A percentile compares a stretch with the other conserved stretches of the same genome.
phyloP scores from a whole-genome alignment of 2,329 filamentous ascomycete genomes.

The Penicillium glabrum region DNA sequence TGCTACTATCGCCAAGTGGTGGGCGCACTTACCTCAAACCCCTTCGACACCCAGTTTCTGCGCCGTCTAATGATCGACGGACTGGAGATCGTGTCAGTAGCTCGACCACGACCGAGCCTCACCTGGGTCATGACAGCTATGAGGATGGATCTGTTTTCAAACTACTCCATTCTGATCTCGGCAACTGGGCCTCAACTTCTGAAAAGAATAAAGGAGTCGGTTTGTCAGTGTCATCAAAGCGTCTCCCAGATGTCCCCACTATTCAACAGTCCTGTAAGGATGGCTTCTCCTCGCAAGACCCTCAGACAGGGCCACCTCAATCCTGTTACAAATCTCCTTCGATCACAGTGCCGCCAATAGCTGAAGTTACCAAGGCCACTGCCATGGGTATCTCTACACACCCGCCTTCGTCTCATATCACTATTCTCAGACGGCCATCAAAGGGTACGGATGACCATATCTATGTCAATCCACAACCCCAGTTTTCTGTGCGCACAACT shows the following conservation, averaged over 20 bases:
- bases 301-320: not conserved
- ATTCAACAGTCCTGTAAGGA: not conserved
- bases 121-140: not conserved
- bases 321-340: not conserved
- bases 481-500: not conserved
- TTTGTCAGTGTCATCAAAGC: not conserved
- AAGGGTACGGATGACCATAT: not conserved
- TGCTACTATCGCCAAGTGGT: constrained; percentile 38
- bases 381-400: not conserved
- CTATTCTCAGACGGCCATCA: constrained; percentile 13
- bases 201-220: not conserved
- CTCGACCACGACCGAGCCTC: not conserved
- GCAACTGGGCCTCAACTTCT: not conserved
- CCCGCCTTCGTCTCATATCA: constrained; percentile 4
- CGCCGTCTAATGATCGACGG: not conserved
- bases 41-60: not conserved
- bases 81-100: not conserved
- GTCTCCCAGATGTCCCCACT: not conserved
- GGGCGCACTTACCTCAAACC: constrained; percentile 6
- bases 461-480: not conserved
- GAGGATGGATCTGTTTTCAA: not conserved
- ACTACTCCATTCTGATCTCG: not conserved
- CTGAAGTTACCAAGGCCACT: not conserved
- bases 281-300: not conserved
- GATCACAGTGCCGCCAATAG: not conserved